Evolutionary conservation across 768 basidiomycete species (phyloP).

Genomic region (Boletus sp.): DNA sequence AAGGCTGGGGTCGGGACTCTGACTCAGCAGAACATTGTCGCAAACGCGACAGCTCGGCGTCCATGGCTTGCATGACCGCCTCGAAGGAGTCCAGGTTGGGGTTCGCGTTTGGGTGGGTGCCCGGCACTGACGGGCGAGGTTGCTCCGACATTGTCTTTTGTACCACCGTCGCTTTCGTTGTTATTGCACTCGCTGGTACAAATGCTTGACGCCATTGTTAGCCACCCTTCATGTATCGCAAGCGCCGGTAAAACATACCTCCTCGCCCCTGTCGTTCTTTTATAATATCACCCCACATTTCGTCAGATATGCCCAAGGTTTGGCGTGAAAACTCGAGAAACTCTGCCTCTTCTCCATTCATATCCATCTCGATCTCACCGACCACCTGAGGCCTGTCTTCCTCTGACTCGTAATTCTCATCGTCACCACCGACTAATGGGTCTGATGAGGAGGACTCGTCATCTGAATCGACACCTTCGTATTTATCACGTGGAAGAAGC

Average conservation of each 20-base stretch:
- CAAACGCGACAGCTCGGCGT: slow-evolving; percentile 65
- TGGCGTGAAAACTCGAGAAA: slow-evolving; percentile 95
- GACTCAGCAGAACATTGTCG: slow-evolving; percentile 27
- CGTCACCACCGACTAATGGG: slow-evolving; percentile 35
- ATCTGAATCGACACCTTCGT: slow-evolving; percentile 92
- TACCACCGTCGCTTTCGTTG: neutral
- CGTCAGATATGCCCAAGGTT: slow-evolving; percentile 81
- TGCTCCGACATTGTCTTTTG: slow-evolving; percentile 9
- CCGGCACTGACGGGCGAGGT: slow-evolving; percentile 26
- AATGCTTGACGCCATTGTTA: slow-evolving; percentile 46
- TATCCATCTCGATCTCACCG: slow-evolving; percentile 83
- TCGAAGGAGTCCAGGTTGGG: slow-evolving; percentile 89
- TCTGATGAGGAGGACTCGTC: slow-evolving; percentile 76
- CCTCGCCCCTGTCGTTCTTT: slow-evolving; percentile 73
- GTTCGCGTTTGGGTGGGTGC: slow-evolving; percentile 47
- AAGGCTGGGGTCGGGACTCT: slow-evolving; percentile 11
- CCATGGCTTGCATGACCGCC: slow-evolving; percentile 94
- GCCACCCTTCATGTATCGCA: neutral
- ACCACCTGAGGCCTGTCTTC: slow-evolving; percentile 82
- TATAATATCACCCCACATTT: slow-evolving; percentile 88
- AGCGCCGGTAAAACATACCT: slow-evolving; percentile 49
- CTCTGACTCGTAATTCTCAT: slow-evolving; percentile 59
- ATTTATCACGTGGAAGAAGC: slow-evolving; percentile 76
- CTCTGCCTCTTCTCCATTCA: slow-evolving; percentile 91
- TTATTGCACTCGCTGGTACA: slow-evolving; percentile 39